phyloP scores from a whole-genome alignment of 192 early-diverging fungal species.

The Glomus cerebriforme region DNA sequence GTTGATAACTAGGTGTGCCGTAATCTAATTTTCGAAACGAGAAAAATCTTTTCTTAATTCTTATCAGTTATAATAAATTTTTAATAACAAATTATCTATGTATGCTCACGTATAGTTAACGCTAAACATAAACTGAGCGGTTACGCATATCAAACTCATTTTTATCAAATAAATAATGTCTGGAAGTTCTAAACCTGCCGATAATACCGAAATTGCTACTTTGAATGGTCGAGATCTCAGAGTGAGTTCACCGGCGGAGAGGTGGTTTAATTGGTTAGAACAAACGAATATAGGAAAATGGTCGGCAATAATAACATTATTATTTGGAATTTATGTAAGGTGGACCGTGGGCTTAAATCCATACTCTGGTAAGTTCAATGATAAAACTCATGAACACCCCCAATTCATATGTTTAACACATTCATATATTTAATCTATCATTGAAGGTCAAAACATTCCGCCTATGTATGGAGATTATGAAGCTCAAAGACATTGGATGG shows the following conservation, averaged over 20 bases:
- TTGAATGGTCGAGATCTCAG: not conserved
- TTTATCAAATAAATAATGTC: not conserved
- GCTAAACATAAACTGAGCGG: no score
- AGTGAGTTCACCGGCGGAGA: not conserved
- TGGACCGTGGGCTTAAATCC: conserved; percentile 67
- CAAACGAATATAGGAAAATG: not conserved
- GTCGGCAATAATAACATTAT: conserved; percentile 35
- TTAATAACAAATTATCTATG: no score
- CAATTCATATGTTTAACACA: not conserved
- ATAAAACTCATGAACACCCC: not conserved
- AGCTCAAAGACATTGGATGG: conserved; percentile 99
- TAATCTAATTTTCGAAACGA: no score
- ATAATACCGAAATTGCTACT: not conserved
- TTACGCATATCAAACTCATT: no score
- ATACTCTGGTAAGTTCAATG: conserved; percentile 66
- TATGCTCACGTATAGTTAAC: no score
- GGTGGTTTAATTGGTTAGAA: conserved; percentile 16
- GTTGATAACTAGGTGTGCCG: no score
- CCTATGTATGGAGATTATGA: conserved; percentile 96
- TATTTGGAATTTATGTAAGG: conserved; percentile 61
- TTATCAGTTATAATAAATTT: no score
- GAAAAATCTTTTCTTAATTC: no score
- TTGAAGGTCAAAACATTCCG: conserved; percentile 59
- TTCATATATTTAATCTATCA: not conserved
- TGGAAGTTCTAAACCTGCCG: not conserved